Base-by-base conservation (phyloP, 2,329 filamentous ascomycete species). In the Hawksworthiomyces lignivorus region DNA sequence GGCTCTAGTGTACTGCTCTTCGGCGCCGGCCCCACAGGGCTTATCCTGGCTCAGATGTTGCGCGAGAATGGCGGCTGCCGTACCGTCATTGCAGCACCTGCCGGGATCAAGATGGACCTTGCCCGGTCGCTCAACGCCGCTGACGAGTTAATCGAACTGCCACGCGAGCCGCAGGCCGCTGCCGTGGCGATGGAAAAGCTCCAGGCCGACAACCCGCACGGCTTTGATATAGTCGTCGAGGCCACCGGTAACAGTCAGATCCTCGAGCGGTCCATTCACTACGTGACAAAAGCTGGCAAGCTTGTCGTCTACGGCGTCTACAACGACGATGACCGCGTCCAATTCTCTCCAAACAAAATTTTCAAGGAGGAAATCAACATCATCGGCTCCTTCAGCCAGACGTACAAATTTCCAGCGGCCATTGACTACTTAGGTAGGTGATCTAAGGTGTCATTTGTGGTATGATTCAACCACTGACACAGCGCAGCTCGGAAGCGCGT, bases 271-370 rank as follows among this genome's bases (percentile, higher is more conserved):
- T 69, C 80, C 21, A 83, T 87, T 59, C 70, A 84, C 62, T 86
- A 83, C 56, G 78, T 83, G 50, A 77, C 80, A 35, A 73, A 81
- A 39, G 82, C 82, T 31, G 82, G 82, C 43, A 85, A 82, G 58
- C 66, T 86, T 24, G 77, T 85, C 32, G 79, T 83, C 46, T 86
- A 85, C 50, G 82, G 62, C 36, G 82, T 87, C 20, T 87, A 86
- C 57, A 65, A 73, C 49, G 73, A 68, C 48, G 62, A 72, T 21
- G 80, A 75, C 43, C 72, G 72, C 36, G 80, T 87, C 22, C 69
- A 73, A 4, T 84, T 81, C 79, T 68, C 78, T 5, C 82, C 82
- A n/a, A 70, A 73, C 58, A 82, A 82, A 66, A 86, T 87, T 53
- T 85, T 77, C 56, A 69, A 72, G 54, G 63, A 67, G 47, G 82